Evolutionary conservation across 495 filamentous ascomycete genomes (phyloP).

Genomic region (Daldinia childiae): DNA sequence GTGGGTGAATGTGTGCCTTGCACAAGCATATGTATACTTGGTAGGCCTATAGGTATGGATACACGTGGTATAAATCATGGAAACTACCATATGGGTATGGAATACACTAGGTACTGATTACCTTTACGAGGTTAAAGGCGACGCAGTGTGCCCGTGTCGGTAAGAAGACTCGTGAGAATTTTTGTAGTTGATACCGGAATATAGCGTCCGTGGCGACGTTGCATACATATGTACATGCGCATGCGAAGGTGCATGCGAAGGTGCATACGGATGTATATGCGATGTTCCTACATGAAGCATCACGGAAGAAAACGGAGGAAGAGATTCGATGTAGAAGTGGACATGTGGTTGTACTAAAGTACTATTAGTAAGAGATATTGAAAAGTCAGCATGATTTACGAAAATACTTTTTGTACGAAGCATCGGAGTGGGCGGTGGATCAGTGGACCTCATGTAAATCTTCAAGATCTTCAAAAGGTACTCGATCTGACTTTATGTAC

Average conservation of each 20-base stretch:
- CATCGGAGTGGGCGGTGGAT: neutral
- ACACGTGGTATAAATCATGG: neutral
- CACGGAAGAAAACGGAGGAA: neutral
- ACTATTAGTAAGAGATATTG: neutral
- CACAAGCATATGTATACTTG: neutral
- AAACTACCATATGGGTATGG: neutral
- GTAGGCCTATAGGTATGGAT: neutral
- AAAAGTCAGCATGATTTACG: neutral
- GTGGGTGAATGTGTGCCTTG: neutral
- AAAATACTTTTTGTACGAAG: neutral
- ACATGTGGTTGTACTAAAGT: neutral
- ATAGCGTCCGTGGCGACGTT: slow-evolving; percentile 20
- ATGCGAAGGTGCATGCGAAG: neutral
- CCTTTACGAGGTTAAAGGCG: neutral
- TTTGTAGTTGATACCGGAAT: slow-evolving; percentile 22
- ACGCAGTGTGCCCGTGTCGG: neutral
- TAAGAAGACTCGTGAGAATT: slow-evolving; percentile 30
- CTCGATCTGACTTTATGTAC: neutral
- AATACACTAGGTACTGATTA: neutral
- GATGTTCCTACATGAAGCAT: neutral
- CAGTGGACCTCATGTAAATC: neutral
- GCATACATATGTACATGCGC: neutral
- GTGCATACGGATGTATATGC: neutral
- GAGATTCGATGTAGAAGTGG: neutral
- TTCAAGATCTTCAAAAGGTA: neutral